Conservation (phyloP, 2,329 filamentous ascomycete species). For the Aspergillus cejpii region DNA sequence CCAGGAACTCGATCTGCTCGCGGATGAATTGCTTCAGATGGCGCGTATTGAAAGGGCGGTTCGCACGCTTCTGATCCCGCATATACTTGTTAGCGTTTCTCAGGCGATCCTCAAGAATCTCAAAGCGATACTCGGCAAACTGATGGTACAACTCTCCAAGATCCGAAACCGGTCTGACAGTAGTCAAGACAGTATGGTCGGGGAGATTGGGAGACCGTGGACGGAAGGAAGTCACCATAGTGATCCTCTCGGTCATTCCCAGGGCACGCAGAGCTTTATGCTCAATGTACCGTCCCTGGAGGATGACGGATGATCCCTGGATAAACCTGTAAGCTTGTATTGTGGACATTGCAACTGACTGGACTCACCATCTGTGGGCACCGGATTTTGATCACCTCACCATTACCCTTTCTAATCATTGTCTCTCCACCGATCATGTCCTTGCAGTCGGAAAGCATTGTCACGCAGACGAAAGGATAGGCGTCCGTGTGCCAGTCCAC, state of each 20-base stretch:
- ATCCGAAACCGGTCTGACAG: conserved; percentile 54
- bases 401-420: conserved; percentile 49
- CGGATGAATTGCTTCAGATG: conserved; percentile 24
- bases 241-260: conserved; percentile 56
- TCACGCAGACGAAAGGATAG: conserved; percentile 64
- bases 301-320: conserved; percentile 56
- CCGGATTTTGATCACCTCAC: conserved; percentile 52
- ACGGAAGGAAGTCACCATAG: conserved; percentile 60
- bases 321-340: conserved; percentile 1
- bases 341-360: background rate
- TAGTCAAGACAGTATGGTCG: conserved; percentile 57
- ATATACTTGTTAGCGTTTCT: conserved; percentile 19
- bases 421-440: conserved; percentile 61
- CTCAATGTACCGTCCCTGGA: conserved; percentile 62
- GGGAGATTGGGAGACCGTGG: conserved; percentile 49
- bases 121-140: conserved; percentile 57
- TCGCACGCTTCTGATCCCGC: conserved; percentile 29
- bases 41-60: conserved; percentile 28
- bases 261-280: conserved; percentile 57
- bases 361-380: conserved; percentile 53
- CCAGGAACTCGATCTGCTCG: conserved; percentile 26
- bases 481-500: conserved; percentile 60
- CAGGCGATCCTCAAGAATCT: conserved; percentile 56
- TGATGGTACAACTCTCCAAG: conserved; percentile 54
- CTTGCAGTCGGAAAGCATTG: conserved; percentile 58